Evolutionary conservation across 371 early-diverging fungal genomes (phyloP).

Genomic region (Mucor sp.): DNA sequence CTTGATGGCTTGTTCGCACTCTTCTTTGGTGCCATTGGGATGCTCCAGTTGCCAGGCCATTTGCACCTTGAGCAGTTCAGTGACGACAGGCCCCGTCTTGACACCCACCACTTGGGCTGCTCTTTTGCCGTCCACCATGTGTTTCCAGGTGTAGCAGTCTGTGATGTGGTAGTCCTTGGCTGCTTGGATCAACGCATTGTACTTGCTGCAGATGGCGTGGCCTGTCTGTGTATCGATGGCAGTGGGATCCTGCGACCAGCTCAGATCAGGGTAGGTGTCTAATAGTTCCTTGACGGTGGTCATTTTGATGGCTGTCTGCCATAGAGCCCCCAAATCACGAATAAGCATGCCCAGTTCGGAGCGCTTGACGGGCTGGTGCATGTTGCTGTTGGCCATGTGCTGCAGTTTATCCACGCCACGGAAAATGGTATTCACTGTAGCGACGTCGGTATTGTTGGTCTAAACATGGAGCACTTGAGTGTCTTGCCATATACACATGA

Average conservation of each 20-base stretch:
- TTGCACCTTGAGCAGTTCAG: constrained; percentile 51
- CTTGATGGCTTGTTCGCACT: constrained; percentile 54
- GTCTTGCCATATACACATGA: too few relatives aligned
- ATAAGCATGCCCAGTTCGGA: constrained; percentile 53
- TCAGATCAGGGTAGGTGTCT: constrained; percentile 9
- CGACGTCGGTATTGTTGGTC: constrained; percentile 46
- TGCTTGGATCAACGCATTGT: constrained; percentile 34
- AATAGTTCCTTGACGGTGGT: constrained; percentile 58
- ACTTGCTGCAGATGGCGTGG: constrained; percentile 31
- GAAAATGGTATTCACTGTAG: constrained; percentile 46
- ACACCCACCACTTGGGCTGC: constrained; percentile 60
- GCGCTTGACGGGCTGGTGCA: constrained; percentile 19
- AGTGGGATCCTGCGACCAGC: constrained; percentile 22
- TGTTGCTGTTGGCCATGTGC: constrained; percentile 26
- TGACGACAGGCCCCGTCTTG: constrained; percentile 67
- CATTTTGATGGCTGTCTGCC: constrained; percentile 67
- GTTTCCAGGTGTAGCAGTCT: constrained; percentile 62
- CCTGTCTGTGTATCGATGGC: background rate
- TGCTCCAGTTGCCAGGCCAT: constrained; percentile 80
- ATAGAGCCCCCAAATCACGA: constrained; percentile 57
- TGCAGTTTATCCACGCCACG: constrained; percentile 31
- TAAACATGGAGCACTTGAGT: background rate
- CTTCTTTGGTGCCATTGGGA: constrained; percentile 60
- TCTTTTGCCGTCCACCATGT: constrained; percentile 68
- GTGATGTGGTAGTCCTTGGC: constrained; percentile 49